Conservation (phyloP, 2,329 filamentous ascomycete genomes). For the Ophiosphaerella herpotricha region DNA sequence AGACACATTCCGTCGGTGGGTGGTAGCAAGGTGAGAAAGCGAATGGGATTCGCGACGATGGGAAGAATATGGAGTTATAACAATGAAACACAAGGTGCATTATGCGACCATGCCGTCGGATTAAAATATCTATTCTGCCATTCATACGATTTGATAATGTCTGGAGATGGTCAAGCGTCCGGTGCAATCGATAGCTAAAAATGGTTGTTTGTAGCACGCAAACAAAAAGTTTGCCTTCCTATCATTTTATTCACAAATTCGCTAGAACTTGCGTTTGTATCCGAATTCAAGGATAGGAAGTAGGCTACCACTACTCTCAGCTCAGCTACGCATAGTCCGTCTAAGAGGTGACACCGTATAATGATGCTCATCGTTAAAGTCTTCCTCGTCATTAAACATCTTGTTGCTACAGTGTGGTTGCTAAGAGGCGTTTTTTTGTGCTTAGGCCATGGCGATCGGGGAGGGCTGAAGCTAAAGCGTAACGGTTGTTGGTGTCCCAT, state of each 20-base stretch:
- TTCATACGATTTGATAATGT: background rate
- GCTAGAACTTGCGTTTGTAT: background rate
- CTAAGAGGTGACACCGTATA: background rate
- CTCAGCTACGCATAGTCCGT: background rate
- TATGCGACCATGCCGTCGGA: background rate
- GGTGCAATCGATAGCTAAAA: background rate
- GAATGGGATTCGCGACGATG: too few relatives aligned
- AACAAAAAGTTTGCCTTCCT: background rate
- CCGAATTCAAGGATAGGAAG: too few relatives aligned
- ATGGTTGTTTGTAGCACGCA: background rate
- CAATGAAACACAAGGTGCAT: too few relatives aligned
- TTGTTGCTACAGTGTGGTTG: too few relatives aligned
- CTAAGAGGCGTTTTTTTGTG: background rate
- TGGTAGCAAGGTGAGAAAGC: background rate
- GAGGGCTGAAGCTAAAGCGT: constrained; percentile 2
- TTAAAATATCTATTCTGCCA: background rate
- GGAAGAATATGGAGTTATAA: too few relatives aligned
- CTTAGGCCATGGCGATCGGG: background rate
- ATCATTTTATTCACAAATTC: too few relatives aligned
- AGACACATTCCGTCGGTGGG: background rate
- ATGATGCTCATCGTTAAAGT: background rate
- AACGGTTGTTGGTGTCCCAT: background rate
- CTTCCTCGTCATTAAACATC: constrained; percentile 6
- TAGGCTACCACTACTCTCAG: too few relatives aligned
- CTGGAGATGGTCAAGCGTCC: background rate